Evolutionary conservation across 352 stramenopile genomes (phyloP), one percentile per base, ranked within the genome.

Genomic region (Pythium graminicola): DNA sequence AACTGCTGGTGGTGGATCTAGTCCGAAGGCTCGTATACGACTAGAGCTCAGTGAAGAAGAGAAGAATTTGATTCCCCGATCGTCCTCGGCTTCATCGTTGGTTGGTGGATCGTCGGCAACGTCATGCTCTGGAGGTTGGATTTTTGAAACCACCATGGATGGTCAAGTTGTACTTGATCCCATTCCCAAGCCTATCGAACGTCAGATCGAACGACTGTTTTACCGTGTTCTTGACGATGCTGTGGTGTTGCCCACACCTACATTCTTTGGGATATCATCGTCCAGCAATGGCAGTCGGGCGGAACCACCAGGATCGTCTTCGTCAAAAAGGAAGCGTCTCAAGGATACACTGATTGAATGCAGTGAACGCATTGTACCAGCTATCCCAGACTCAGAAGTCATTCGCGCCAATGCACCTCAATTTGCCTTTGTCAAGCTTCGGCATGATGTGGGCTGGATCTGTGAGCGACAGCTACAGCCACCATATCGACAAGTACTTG

Each of bases 101-200:
- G 11, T 47, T 1, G 47, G 47, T 23, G 17, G 22, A 11, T 46
- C 52, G 11, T 60, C 61, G 4, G 51, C 62, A 19, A 56, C 62
- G 7, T 80, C 70, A 7, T 86, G 78, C 29, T 77, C 81, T 29
- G 78, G 78, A 3, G 81, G 81, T 11, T 92, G 81, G 81, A 85
- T 92, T 57, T 92, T 92, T 60, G 81, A 92, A 58, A 82, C 71
- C 6, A 92, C 81, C 4, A 92, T 92, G 81, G 81, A 92, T 26
- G 78, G 81, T 11, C 81, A 92, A 42, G 54, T 85, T 9, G 81
- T 92, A 39, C 56, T 92, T 4, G 76, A 89, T 22, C 76, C 70
- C 1, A 86, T 92, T 52, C 40, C 51, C 0, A 81, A 81, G 39
- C 81, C 78, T 0, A 65, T 71, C 10, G 62, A 70, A 28, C 72